Base-by-base conservation (phyloP, 345 rosid genomes). In the Bruguiera parviflora region DNA sequence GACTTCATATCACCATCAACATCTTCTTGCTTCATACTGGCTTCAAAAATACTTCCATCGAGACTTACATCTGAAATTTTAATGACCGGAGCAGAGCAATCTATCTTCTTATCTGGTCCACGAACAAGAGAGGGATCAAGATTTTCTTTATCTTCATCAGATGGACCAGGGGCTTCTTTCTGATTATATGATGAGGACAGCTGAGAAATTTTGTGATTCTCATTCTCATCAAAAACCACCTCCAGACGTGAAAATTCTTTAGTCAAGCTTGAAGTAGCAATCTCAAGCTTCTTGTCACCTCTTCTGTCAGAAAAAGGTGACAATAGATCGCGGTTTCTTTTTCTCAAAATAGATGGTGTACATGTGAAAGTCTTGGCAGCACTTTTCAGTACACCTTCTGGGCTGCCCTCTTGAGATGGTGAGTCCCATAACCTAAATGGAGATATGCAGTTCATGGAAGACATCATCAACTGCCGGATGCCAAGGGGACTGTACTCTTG, bases 401-500 rank as follows among this genome's bases (percentile, higher is more conserved):
- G 92, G 77, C 84, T 88, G 69, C 69, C 83, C 69, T 88, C 97
- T 19, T 71, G 74, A 64, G 86, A 73, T 31, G 98, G 94, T 35
- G 99, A 92, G 72, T 86, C 97, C 99, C 99, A 92, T 78, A 90
- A 77, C 83, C 89, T 82, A 77, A 84, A 88, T 56, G 99, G 99
- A 73, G 96, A 86, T 65, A 88, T 81, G 82, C 92, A 90, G 78
- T 80, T 82, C 85, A 83, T 83, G 60, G 99, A 88, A 67, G 96
- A 86, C 83, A 88, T 82, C 97, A 89, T 88, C 73, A 92, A 76
- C 79, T 95, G 99, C 53, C 99, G 99, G 70, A 95, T 88, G 52
- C 99, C 99, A 61, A 95, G 89, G 60, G 99, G 99, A 72, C 99
- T 95, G 73, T 87, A 95, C 71, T 95, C 99, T 81, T 86, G 97